Percentiles rank a stretch among this genome's conserved stretches.
These are phyloP conservation scores for Aspergillus sojae DNA, from an alignment of 2,329 filamentous ascomycete species.

Conservation along the genomic window DNA sequence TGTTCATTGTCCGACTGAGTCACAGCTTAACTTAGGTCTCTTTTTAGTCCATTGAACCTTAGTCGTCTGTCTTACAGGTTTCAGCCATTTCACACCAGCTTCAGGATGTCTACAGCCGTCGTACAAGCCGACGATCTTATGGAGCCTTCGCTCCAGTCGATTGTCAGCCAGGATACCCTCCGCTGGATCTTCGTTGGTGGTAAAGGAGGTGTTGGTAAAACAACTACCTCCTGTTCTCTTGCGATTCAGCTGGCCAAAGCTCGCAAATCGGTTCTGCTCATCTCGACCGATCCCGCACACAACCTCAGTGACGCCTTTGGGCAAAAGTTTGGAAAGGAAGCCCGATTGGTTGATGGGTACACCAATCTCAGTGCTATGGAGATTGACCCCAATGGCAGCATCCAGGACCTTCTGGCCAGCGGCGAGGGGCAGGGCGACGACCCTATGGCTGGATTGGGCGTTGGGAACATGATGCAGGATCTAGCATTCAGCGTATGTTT, in stretches of 20 bases:
- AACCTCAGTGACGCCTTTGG: slow-evolving; percentile 97
- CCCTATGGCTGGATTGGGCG: slow-evolving; percentile 68
- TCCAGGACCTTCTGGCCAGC: slow-evolving; percentile 88
- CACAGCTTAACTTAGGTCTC: not conserved
- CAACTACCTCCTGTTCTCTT: slow-evolving; percentile 97
- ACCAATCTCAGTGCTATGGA: slow-evolving; percentile 97
- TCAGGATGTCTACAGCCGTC: slow-evolving; percentile 45
- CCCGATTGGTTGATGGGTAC: slow-evolving; percentile 87
- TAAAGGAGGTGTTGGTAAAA: slow-evolving; percentile 98
- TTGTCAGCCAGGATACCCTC: slow-evolving; percentile 91
- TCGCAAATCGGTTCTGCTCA: slow-evolving; percentile 93
- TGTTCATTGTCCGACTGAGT: not conserved
- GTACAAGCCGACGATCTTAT: slow-evolving; percentile 68
- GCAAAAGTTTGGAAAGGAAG: slow-evolving; percentile 99
- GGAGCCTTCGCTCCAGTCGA: slow-evolving; percentile 90
- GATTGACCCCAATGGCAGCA: slow-evolving; percentile 96
- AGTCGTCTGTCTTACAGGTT: not conserved
- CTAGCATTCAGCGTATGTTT: slow-evolving; percentile 79
- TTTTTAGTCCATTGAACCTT: not conserved
- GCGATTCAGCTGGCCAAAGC: slow-evolving; percentile 96
- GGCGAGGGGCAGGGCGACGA: slow-evolving; percentile 65
- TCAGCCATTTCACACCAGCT: slow-evolving; percentile 1
- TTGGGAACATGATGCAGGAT: slow-evolving; percentile 98
- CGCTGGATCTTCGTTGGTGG: slow-evolving; percentile 99
- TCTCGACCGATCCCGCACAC: slow-evolving; percentile 97